A percentile compares a stretch with the other conserved stretches of the same genome.
Evolutionary conservation across 2,329 filamentous ascomycete genomes (phyloP).

Genomic region (Sporothrix dimorphospora): DNA sequence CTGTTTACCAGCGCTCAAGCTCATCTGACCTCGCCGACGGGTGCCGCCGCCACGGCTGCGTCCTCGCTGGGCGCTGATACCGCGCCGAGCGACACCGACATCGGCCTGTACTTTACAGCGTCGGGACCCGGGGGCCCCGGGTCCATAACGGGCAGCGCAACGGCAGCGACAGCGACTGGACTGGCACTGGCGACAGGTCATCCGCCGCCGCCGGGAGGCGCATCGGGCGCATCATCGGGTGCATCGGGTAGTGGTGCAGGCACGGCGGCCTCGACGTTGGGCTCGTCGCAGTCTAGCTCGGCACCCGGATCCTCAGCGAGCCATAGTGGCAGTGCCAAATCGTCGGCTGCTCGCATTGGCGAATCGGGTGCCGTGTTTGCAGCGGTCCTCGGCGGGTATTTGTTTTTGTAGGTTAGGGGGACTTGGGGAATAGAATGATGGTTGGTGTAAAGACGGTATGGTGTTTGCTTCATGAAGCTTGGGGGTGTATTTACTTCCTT

Average conservation of each 20-base stretch:
- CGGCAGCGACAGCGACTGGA: conserved; percentile 42
- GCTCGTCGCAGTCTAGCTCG: background rate
- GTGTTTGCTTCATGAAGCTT: background rate
- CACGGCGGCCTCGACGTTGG: background rate
- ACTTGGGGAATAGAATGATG: no score
- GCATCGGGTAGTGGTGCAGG: background rate
- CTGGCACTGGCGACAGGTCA: conserved; percentile 29
- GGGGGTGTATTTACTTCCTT: background rate
- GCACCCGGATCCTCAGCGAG: background rate
- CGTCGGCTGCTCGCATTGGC: background rate
- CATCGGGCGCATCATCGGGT: background rate
- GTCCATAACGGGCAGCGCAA: conserved; percentile 47
- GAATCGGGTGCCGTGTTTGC: background rate
- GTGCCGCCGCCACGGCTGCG: conserved; percentile 35
- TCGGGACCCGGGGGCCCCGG: conserved; percentile 40
- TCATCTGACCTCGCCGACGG: conserved; percentile 34
- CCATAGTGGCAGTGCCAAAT: background rate
- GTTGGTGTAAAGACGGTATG: background rate
- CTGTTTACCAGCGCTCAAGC: conserved; percentile 42
- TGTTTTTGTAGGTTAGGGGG: background rate
- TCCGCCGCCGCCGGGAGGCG: conserved; percentile 8
- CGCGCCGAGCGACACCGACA: conserved; percentile 43
- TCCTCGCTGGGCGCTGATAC: conserved; percentile 32
- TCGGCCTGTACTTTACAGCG: conserved; percentile 48
- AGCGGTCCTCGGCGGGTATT: background rate